These are phyloP conservation scores for Sedum album DNA, from an alignment of 164 flowering plant genomes.

Conservation along the genomic window DNA sequence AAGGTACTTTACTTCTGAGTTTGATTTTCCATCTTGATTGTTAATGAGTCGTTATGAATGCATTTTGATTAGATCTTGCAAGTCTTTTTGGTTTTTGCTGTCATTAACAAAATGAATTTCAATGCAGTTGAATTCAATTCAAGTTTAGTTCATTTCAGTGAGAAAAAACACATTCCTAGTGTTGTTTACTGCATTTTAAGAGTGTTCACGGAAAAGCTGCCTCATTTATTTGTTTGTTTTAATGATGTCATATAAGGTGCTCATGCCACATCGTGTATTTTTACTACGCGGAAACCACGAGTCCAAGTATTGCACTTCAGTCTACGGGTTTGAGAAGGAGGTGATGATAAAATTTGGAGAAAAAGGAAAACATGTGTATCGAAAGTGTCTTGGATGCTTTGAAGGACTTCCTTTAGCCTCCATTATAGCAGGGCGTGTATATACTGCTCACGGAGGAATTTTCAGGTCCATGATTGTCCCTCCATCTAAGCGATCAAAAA, in stretches of 20 bases:
- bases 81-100: no score
- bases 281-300: conserved; percentile 98
- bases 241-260: conserved; percentile 28
- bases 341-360: conserved; percentile 76
- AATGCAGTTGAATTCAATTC: no score
- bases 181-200: background rate
- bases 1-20: conserved; percentile 39
- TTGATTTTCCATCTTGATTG: background rate
- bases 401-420: conserved; percentile 96
- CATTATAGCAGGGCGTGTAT: conserved; percentile 69
- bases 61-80: background rate
- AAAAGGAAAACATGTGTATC: conserved; percentile 76
- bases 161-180: no score
- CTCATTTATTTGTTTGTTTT: background rate
- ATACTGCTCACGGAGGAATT: conserved; percentile 97
- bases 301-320: conserved; percentile 90
- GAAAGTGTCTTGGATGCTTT: conserved; percentile 90
- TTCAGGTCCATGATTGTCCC: conserved; percentile 51
- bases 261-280: conserved; percentile 70
- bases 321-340: conserved; percentile 96
- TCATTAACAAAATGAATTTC: no score
- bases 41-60: background rate
- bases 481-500: conserved; percentile 53
- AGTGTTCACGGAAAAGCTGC: background rate
- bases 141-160: no score